Conservation (phyloP, 768 basidiomycete genomes). For the Pleurotus platypus region DNA sequence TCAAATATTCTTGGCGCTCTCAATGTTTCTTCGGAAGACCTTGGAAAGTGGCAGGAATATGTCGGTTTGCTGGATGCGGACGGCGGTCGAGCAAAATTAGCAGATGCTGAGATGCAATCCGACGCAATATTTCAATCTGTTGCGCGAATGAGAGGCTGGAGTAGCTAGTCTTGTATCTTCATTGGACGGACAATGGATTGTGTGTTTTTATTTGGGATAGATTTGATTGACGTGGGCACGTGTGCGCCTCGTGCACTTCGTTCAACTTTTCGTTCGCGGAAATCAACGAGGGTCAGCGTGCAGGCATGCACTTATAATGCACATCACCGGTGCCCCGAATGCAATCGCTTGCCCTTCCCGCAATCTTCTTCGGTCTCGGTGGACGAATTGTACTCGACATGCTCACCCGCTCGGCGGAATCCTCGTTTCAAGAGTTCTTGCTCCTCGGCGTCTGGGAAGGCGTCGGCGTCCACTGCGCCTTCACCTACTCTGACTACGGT, state of each 20-base stretch:
- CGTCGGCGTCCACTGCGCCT: conserved; percentile 65
- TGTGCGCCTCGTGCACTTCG: too few species aligned
- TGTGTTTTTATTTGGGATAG: background rate
- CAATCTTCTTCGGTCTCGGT: conserved; percentile 72
- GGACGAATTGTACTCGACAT: conserved; percentile 67
- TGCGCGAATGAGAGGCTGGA: conserved; percentile 35
- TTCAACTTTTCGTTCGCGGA: too few species aligned
- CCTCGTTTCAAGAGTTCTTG: conserved; percentile 55
- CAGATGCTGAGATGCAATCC: conserved; percentile 18
- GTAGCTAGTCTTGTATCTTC: background rate
- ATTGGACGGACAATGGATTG: background rate
- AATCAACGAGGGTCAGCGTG: conserved; percentile 2
- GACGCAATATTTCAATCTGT: conserved; percentile 33
- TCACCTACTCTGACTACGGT: conserved; percentile 48
- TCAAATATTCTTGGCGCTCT: conserved; percentile 87
- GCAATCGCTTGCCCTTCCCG: conserved; percentile 51
- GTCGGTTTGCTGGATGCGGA: conserved; percentile 59
- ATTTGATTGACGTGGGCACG: too few species aligned
- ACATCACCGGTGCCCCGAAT: conserved; percentile 24
- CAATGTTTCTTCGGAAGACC: conserved; percentile 79
- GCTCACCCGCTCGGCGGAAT: conserved; percentile 41
- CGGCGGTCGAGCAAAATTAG: conserved; percentile 26
- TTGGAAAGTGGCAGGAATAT: conserved; percentile 77
- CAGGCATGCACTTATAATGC: conserved; percentile 10
- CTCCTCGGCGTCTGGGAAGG: conserved; percentile 76